phyloP scores from a whole-genome alignment of 2,329 filamentous ascomycete species.

The Madurella fahalii region DNA sequence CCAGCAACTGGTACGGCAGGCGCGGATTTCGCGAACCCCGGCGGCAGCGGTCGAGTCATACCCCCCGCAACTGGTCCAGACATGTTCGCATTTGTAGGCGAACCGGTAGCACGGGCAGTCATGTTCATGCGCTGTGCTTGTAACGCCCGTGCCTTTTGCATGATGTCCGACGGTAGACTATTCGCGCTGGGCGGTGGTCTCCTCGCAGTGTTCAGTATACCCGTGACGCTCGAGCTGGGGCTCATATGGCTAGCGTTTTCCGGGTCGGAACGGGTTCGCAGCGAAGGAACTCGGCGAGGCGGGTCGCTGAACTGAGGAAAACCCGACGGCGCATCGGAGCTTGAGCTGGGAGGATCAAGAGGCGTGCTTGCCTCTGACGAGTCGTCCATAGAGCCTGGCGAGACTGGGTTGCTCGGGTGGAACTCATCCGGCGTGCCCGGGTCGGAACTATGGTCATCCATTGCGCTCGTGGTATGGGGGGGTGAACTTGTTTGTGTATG shows the following conservation, averaged over 20 bases:
- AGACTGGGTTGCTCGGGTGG: conserved; percentile 37
- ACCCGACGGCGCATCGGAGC: conserved; percentile 26
- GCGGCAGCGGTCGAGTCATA: conserved; percentile 44
- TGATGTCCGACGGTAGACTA: conserved; percentile 38
- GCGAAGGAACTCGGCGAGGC: conserved; percentile 52
- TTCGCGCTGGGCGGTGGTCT: conserved; percentile 44
- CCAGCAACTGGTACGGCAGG: conserved; percentile 40
- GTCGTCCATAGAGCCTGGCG: conserved; percentile 41
- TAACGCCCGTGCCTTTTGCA: conserved; percentile 37
- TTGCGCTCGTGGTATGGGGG: conserved; percentile 16
- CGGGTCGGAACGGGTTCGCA: conserved; percentile 58
- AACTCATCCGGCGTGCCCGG: conserved; percentile 47
- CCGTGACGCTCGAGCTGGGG: conserved; percentile 77
- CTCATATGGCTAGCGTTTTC: conserved; percentile 58
- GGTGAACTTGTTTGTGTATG: not conserved
- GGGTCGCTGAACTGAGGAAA: conserved; percentile 29
- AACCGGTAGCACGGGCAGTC: conserved; percentile 22
- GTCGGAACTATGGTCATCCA: conserved; percentile 33
- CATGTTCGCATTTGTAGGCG: conserved; percentile 17
- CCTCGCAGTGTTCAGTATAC: conserved; percentile 65
- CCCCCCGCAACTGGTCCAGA: conserved; percentile 21
- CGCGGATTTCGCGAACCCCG: conserved; percentile 50
- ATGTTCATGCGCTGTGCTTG: conserved; percentile 35
- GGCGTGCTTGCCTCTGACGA: conserved; percentile 49
- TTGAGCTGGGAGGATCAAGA: conserved; percentile 37